A percentile compares a stretch with the other conserved stretches of the same genome.
Evolutionary conservation across 495 filamentous ascomycete species (phyloP).

Genomic region (Podospora appendiculata): DNA sequence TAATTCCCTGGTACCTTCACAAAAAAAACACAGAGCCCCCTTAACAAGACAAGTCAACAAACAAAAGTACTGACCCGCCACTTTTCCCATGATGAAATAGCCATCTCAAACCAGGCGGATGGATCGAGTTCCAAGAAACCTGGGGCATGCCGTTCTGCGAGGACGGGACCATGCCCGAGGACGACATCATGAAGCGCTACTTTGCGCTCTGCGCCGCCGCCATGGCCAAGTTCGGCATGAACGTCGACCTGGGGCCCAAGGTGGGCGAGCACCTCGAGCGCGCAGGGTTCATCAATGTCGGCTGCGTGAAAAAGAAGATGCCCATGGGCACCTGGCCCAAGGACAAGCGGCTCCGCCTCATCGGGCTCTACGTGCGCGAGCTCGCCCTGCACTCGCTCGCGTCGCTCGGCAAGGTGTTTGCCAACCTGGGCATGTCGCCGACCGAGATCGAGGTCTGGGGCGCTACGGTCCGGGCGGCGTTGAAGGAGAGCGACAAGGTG

Average conservation of each 20-base stretch:
- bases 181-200: slow-evolving; percentile 24
- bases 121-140: slow-evolving; percentile 33
- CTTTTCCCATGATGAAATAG: slow-evolving; percentile 1
- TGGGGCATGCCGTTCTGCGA: slow-evolving; percentile 26
- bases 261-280: slow-evolving; percentile 39
- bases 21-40: no score
- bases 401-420: slow-evolving; percentile 43
- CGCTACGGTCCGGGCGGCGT: slow-evolving; percentile 20
- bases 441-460: slow-evolving; percentile 24
- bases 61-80: neutral
- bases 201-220: slow-evolving; percentile 18
- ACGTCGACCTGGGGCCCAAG: slow-evolving; percentile 36
- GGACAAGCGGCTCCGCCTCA: slow-evolving; percentile 45
- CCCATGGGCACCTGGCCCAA: slow-evolving; percentile 50
- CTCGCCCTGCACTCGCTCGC: slow-evolving; percentile 39
- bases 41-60: no score
- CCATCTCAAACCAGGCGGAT: slow-evolving; percentile 25
- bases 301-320: slow-evolving; percentile 40
- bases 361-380: slow-evolving; percentile 35
- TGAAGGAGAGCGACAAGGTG: slow-evolving; percentile 15
- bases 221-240: slow-evolving; percentile 24
- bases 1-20: neutral
- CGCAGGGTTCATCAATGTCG: slow-evolving; percentile 52
- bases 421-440: slow-evolving; percentile 28
- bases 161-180: slow-evolving; percentile 24